Evolutionary conservation across 140 eudicot genomes (phyloP).

Genomic region (Bidens hawaiensis): DNA sequence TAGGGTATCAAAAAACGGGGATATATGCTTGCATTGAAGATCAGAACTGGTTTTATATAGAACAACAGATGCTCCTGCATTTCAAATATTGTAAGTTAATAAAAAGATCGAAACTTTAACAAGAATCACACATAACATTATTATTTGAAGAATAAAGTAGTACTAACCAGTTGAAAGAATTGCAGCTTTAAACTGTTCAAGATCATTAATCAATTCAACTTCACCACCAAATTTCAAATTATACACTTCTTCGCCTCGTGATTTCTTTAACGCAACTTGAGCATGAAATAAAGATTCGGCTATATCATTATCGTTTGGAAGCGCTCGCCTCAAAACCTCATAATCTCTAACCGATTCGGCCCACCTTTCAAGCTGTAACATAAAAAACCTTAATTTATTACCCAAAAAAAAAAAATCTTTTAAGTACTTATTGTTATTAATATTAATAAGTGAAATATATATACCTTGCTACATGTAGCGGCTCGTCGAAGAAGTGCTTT

Average conservation of each 20-base stretch:
- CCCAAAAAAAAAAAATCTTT: no score
- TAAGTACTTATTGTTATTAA: no score
- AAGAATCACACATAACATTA: neutral
- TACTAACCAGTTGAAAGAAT: slow-evolving; percentile 69
- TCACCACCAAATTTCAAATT: slow-evolving; percentile 91
- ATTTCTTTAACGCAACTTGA: no score
- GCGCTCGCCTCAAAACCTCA: no score
- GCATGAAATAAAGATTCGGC: no score
- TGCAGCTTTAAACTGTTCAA: slow-evolving; percentile 76
- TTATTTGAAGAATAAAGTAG: neutral
- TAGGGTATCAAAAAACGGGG: slow-evolving; percentile 59
- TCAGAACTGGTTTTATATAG: slow-evolving; percentile 45
- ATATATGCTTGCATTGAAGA: slow-evolving; percentile 59
- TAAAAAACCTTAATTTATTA: no score
- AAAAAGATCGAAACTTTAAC: neutral
- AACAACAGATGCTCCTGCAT: slow-evolving; percentile 81
- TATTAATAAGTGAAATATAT: neutral
- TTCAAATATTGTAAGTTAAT: neutral
- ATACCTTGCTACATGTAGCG: slow-evolving; percentile 82
- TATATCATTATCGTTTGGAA: no score
- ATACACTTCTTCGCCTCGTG: slow-evolving; percentile 38
- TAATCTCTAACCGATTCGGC: no score
- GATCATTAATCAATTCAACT: slow-evolving; percentile 56
- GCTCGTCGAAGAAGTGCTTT: slow-evolving; percentile 95
- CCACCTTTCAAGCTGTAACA: no score